Evolutionary conservation across 306 rosid species (phyloP), one percentile per base, ranked within the genome.

Genomic region (Datisca glomerata): DNA sequence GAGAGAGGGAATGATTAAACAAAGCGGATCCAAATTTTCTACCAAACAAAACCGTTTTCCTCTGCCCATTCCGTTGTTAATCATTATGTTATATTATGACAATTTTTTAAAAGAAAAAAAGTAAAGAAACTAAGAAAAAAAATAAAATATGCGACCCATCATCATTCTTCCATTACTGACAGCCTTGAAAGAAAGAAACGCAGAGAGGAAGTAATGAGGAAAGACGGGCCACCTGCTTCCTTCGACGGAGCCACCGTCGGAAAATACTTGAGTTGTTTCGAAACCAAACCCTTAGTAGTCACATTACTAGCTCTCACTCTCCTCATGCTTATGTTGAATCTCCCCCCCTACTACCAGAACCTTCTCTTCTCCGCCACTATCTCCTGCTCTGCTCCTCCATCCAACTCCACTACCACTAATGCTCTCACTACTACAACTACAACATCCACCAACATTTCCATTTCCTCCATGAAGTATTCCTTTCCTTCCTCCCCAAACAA

Each of bases 311-410:
- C 66, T 12, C 65, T 65, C 16, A 53, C 61, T 1, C 45, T 58
- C 15, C 45, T 65, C 43, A 25, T 51, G 49, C 47, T 65, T 44
- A 21, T 65, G 55, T 65, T 60, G 65, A 65, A 57, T 40, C 65
- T 65, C 27, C 71, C 71, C 19, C 60, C 65, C 18, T 65, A 57
- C 65, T 65, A 65, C 61, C 71, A 57, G 23, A 57, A 35, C 38
- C 60, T 57, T 45, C 55, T 57, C 51, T 65, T 57, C 45, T 50
- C 71, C 51, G 28, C 59, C 22, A 18, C 59, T 25, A n/a, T 25
- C 43, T 45, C 52, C 31, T 58, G 56, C 43, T 48, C 56, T 32
- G 39, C 38, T 11, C 12, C 49, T 10, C 13, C 22, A 5, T 5
- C 39, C 21, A 9, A 21, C 3, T 24, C 53, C 6, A 6, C 17